Percentiles rank a stretch among this genome's conserved stretches.
phyloP scores from a whole-genome alignment of 306 rosid genomes.

The Trifolium dubium region DNA sequence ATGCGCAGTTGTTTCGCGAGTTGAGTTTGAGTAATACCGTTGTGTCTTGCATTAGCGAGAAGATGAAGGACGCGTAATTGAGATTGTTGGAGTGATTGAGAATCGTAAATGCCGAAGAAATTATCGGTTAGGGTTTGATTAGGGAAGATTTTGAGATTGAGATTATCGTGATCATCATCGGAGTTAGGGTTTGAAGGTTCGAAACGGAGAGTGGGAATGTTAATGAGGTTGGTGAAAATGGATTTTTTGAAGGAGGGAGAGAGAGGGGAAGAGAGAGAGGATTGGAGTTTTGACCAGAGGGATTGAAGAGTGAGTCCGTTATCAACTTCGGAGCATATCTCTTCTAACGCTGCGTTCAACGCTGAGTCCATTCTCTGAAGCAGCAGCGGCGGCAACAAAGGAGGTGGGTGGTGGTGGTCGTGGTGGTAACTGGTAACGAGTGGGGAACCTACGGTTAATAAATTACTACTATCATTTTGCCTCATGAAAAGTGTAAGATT shows the following conservation, averaged over 20 bases:
- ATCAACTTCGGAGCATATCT: conserved; percentile 40
- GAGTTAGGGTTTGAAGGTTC: conserved; percentile 33
- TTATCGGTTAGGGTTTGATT: conserved; percentile 53
- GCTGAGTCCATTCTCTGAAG: conserved; percentile 37
- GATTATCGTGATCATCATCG: conserved; percentile 43
- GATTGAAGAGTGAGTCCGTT: conserved; percentile 41
- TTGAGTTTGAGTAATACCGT: conserved; percentile 79
- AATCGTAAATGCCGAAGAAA: conserved; percentile 80
- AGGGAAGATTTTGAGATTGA: conserved; percentile 57
- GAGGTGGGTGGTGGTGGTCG: too few species aligned
- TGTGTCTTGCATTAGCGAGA: conserved; percentile 62
- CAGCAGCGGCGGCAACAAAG: too few species aligned
- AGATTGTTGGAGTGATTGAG: conserved; percentile 48
- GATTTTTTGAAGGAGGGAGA: conserved; percentile 48
- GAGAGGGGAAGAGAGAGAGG: conserved; percentile 18
- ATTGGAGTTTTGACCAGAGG: conserved; percentile 40
- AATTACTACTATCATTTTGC: too few species aligned
- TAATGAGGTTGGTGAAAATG: conserved; percentile 65
- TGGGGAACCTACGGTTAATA: too few species aligned
- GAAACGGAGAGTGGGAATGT: conserved; percentile 71
- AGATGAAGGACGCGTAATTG: conserved; percentile 71
- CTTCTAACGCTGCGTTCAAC: conserved; percentile 45
- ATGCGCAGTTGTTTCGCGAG: conserved; percentile 71
- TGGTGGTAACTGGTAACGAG: too few species aligned
- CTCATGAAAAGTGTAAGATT: too few species aligned